Base-by-base conservation (phyloP, 2,329 filamentous ascomycete genomes). In the Thielaviopsis populi region DNA sequence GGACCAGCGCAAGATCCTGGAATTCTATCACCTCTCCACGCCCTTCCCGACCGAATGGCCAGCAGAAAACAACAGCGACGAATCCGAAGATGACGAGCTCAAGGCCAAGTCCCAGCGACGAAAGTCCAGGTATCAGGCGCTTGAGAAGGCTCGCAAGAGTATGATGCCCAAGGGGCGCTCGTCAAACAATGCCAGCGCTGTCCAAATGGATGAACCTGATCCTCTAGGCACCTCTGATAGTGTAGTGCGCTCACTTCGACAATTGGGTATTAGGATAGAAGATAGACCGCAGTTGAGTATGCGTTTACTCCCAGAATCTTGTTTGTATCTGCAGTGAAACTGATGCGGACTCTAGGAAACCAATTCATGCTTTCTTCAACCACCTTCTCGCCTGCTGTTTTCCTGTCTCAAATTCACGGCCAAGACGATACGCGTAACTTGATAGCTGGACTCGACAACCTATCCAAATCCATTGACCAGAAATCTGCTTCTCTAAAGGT, bases 401-500 rank as follows among this genome's bases (percentile, higher is more conserved):
- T 96, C 73, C 81, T 99, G 13, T 94, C 92, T 0, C 89, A 96
- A 73, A 87, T 95, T 68, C 95, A 99, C 73, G 85, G 88, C 66
- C 83, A 85, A 59, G 92, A 88, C 63, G 91, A 92, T 63, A 96
- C 91, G 0, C 83, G 90, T 69, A 83, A 85, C 56, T 79, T 99
- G 1, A 79, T 96, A 13, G 79, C 83, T 59, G 95, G 94, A 2
- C 82, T 99, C 22, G 88, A 96, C 69, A 85, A 88, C 66, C 82
- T 99, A 22, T 94, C 91, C 19, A 83, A 83, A 67, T 96, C 92
- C 0, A 99, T 99, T 70, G 94, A 97, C 70, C 89, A 97, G 75
- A 99, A 99, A 74, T 96, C 92, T 0, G 94, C 92, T 0, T 96
- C 91, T 3, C 81, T 99, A 67, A 99, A 99, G 73, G 88, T 95